These are phyloP conservation scores for Saturnispora zaruensis DNA, from an alignment of 805 yeast genomes.

Conservation along the genomic window DNA sequence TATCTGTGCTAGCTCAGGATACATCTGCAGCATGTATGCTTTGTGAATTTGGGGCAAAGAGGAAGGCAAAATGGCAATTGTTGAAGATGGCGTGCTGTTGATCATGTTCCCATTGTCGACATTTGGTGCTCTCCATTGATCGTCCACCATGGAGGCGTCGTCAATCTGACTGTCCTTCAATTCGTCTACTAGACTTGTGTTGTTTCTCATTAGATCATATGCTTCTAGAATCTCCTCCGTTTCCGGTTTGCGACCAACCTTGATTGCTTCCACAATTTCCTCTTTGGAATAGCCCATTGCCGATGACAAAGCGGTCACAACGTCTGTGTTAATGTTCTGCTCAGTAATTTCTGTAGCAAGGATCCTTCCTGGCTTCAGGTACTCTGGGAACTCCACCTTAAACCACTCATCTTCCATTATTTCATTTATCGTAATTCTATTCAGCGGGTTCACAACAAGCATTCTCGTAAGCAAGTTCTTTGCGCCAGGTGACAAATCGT, in stretches of 20 bases:
- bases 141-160: constrained; percentile 6
- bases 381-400: constrained; percentile 68
- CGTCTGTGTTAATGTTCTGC: constrained; percentile 59
- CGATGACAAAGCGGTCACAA: constrained; percentile 61
- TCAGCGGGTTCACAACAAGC: constrained; percentile 91
- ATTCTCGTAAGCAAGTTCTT: constrained; percentile 73
- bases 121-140: constrained; percentile 27
- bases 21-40: constrained; percentile 66
- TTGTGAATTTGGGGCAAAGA: constrained; percentile 91
- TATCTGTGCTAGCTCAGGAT: constrained; percentile 27
- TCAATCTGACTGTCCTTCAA: constrained; percentile 34
- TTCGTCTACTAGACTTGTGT: constrained; percentile 59
- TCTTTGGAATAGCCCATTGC: constrained; percentile 88
- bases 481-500: constrained; percentile 78
- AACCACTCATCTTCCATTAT: constrained; percentile 95
- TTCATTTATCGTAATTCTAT: constrained; percentile 86
- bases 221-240: constrained; percentile 82
- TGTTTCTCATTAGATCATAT: constrained; percentile 73
- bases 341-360: constrained; percentile 25
- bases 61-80: constrained; percentile 88
- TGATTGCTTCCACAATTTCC: constrained; percentile 63
- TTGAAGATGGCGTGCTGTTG: constrained; percentile 52
- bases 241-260: constrained; percentile 33
- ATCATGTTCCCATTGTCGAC: constrained; percentile 24
- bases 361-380: constrained; percentile 50